Evolutionary conservation across 352 stramenopile genomes (phyloP), one percentile per base, ranked within the genome.

Genomic region (Phytophthora palmivora): DNA sequence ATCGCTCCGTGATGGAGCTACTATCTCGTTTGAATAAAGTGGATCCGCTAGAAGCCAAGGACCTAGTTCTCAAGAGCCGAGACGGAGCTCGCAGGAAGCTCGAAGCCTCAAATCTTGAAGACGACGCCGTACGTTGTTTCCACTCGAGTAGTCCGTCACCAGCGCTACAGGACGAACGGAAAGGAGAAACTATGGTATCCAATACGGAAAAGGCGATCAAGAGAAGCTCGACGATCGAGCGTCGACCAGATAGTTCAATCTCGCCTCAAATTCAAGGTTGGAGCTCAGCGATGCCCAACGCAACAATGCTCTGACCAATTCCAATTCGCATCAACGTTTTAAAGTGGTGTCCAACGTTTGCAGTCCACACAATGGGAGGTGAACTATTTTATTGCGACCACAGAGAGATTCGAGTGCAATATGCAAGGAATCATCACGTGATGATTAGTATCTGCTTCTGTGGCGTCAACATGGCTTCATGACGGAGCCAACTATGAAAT

Each of bases 21-120:
- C 55, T 91, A 9, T 65, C 79, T 1, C 68, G 65, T 11, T 19
- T 85, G n/a, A 61, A 57, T 3, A 64, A 75, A 14, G 34, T 89
- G 4, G 78, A 89, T 45, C 58, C 74, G 6, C 38, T 84, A 0
- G 75, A 88, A 43, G 71, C 78, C 28, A 88, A 85, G 47, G 58
- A 84, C 19, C 69, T 89, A 44, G 71, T 79, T 8, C 48, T 52
- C 0, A 74, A 72, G 19, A 81, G 70, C 9, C 60, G 66, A 6
- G 28, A 48, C 7, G 78, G 79, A 1, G 78, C 82, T 8, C 72
- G 81, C 5, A 67, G 61, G 48, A 64, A 71, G 18, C 38, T 74
- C 14, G 65, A 65, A 30, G 22, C 18, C 15, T 28, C 24, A 28
- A 28, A 28, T 28, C 3, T 28, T 28, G 3, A 28, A 28, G 24